phyloP scores from a whole-genome alignment of 345 rosid genomes.

The Salix purpurea region DNA sequence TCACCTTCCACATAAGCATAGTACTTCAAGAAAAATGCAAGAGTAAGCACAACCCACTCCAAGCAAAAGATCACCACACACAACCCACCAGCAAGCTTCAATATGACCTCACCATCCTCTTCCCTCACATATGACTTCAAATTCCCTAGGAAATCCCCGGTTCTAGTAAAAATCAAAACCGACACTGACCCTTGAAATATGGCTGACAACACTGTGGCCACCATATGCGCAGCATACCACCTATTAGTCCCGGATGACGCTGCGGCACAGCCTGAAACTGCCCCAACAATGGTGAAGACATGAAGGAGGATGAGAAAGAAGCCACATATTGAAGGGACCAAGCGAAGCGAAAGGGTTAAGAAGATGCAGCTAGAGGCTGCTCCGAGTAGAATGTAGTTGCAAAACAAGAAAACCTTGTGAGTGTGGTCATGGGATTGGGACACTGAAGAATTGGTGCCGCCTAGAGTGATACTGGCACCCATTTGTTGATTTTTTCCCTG shows the following conservation, averaged over 20 bases:
- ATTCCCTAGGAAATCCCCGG: slow-evolving; percentile 53
- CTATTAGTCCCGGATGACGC: slow-evolving; percentile 47
- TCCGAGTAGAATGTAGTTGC: slow-evolving; percentile 85
- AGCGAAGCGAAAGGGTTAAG: slow-evolving; percentile 82
- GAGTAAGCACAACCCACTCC: slow-evolving; percentile 84
- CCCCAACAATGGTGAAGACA: slow-evolving; percentile 52
- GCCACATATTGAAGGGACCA: slow-evolving; percentile 75
- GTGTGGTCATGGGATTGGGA: slow-evolving; percentile 44
- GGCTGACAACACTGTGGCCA: slow-evolving; percentile 70
- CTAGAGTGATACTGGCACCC: slow-evolving; percentile 28
- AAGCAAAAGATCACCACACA: slow-evolving; percentile 65
- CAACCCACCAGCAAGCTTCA: slow-evolving; percentile 78
- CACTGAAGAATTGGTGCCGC: slow-evolving; percentile 18
- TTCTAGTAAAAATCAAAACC: slow-evolving; percentile 66
- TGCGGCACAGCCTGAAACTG: slow-evolving; percentile 66
- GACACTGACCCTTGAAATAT: slow-evolving; percentile 91
- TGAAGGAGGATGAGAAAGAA: slow-evolving; percentile 57
- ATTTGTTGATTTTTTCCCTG: not conserved
- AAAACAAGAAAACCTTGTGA: slow-evolving; percentile 68
- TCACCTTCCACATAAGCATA: slow-evolving; percentile 58
- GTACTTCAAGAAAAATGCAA: slow-evolving; percentile 87
- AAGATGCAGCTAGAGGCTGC: slow-evolving; percentile 88
- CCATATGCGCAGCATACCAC: slow-evolving; percentile 91
- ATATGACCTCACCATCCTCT: slow-evolving; percentile 69
- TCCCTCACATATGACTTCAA: slow-evolving; percentile 82